Evolutionary conservation across 306 rosid genomes (phyloP).

Genomic region (Dalbergia oliveri): DNA sequence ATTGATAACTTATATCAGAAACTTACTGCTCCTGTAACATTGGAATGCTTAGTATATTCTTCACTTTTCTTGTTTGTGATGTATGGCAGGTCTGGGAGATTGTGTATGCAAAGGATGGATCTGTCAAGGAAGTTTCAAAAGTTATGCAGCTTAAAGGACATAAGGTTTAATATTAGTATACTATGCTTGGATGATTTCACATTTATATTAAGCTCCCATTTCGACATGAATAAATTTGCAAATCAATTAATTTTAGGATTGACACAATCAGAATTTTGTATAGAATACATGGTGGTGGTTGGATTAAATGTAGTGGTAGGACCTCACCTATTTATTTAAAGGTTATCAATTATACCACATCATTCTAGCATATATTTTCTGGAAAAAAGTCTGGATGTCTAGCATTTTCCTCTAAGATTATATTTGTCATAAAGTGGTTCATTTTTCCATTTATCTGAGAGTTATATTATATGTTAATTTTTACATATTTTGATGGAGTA

Average conservation of each 20-base stretch:
- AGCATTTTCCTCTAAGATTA: background rate
- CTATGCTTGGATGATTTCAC: slow-evolving; percentile 19
- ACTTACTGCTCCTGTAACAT: background rate
- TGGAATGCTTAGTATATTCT: slow-evolving; percentile 23
- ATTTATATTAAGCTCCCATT: slow-evolving; percentile 30
- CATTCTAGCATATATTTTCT: no score
- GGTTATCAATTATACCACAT: no score
- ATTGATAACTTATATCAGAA: background rate
- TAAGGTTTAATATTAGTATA: slow-evolving; percentile 64
- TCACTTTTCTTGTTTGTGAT: slow-evolving; percentile 32
- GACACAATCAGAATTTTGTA: no score
- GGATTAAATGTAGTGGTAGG: no score
- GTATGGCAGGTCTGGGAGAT: slow-evolving; percentile 90
- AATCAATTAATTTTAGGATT: background rate
- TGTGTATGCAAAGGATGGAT: slow-evolving; percentile 92
- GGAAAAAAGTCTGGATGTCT: no score
- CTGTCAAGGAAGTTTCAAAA: slow-evolving; percentile 86
- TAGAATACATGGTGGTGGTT: no score
- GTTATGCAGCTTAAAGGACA: slow-evolving; percentile 99
- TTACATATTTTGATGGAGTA: slow-evolving; percentile 19
- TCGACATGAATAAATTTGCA: slow-evolving; percentile 22
- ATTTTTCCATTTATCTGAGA: slow-evolving; percentile 31
- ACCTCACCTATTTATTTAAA: no score
- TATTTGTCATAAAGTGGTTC: slow-evolving; percentile 13
- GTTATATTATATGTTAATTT: slow-evolving; percentile 1